Evolutionary conservation across 78 protist genomes (phyloP).

Genomic region (Mastigamoeba balamuthi): DNA sequence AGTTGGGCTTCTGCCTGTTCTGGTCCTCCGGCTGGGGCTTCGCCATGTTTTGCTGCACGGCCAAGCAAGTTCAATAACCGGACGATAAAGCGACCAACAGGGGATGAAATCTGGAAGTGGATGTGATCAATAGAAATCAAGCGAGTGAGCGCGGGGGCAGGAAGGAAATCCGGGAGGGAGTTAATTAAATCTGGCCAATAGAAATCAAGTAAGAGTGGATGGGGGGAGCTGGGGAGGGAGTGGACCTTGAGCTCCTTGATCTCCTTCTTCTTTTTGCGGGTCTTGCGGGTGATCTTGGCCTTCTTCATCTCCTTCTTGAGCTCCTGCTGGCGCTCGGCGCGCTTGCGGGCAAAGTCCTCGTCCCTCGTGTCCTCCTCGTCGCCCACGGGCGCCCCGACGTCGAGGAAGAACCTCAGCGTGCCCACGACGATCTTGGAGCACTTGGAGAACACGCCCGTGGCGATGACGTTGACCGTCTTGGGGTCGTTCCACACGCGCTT

Average conservation of each 20-base stretch:
- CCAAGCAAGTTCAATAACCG: too few species aligned
- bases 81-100: too few species aligned
- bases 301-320: conserved; percentile 3
- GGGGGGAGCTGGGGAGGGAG: too few species aligned
- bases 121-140: too few species aligned
- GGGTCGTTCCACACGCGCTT: conserved; percentile 22
- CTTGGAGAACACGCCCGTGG: conserved; percentile 55
- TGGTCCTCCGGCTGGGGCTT: conserved; percentile 14
- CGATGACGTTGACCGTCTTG: conserved; percentile 77
- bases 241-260: too few species aligned
- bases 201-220: too few species aligned
- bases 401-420: conserved; percentile 64
- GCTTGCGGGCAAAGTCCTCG: too few species aligned
- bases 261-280: conserved; percentile 29
- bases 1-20: not conserved
- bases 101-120: too few species aligned
- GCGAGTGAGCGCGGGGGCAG: too few species aligned
- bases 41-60: not conserved
- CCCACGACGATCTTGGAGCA: conserved; percentile 35
- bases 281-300: not conserved
- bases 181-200: too few species aligned
- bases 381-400: conserved; percentile 45
- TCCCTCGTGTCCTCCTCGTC: conserved; percentile 16
- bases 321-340: conserved; percentile 2
- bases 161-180: too few species aligned